A percentile compares a stretch with the other conserved stretches of the same genome.
Conservation (phyloP, 345 rosid genomes). For the Angophora floribunda region DNA sequence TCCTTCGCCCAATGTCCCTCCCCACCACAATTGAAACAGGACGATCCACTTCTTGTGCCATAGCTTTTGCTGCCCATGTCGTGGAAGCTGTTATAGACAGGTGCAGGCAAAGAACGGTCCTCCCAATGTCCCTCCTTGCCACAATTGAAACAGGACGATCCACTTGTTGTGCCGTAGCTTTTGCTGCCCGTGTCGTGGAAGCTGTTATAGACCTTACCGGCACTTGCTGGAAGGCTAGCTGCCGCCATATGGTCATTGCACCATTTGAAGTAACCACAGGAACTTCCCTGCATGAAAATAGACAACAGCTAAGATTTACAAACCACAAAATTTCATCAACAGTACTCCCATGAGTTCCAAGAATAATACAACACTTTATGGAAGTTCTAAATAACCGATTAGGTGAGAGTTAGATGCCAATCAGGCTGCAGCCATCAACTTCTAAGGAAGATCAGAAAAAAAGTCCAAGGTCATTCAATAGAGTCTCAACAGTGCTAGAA, state of each 20-base stretch:
- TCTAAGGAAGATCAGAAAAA: not conserved
- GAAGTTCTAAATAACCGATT: not conserved
- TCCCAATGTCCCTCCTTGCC: constrained; percentile 48
- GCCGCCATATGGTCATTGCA: constrained; percentile 23
- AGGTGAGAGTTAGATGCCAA: not conserved
- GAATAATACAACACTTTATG: not conserved
- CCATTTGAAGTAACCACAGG: constrained; percentile 68
- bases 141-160: constrained; percentile 33
- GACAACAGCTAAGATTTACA: not conserved
- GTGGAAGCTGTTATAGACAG: not conserved
- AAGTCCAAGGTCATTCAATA: not conserved
- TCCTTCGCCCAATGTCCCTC: constrained; percentile 49
- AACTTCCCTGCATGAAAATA: constrained; percentile 6
- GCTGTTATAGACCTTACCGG: not conserved
- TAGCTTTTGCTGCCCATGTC: constrained; percentile 5
- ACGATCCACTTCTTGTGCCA: constrained; percentile 10
- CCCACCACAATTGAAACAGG: constrained; percentile 40
- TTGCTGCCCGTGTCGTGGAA: not conserved
- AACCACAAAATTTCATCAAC: not conserved
- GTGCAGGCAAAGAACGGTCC: constrained; percentile 18
- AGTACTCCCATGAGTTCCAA: not conserved
- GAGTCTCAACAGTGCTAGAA: not conserved
- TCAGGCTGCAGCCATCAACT: not conserved
- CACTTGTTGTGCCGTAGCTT: constrained; percentile 9
- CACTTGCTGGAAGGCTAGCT: constrained; percentile 3